Base-by-base conservation (phyloP, 164 flowering plant species). In the Hamamelis virginiana region DNA sequence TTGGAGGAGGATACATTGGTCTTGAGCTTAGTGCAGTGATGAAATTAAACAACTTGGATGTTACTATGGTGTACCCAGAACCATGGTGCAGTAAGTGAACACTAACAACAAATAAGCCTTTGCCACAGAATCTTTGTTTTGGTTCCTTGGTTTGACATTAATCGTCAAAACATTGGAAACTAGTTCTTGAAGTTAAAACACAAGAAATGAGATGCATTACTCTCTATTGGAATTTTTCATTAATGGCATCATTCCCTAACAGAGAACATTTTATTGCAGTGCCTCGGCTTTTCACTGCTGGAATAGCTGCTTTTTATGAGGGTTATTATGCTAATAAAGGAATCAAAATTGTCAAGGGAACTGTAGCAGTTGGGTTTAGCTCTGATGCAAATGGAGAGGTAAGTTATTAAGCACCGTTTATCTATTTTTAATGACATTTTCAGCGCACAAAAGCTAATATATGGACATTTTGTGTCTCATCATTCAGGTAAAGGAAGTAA, bases 1-100 rank as follows among this genome's bases (percentile, higher is more conserved):
- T 93, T 78, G 98, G 99, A 50, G 98, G 98, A 75, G 98, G 98
- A 47, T 96, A 96, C 77, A 96, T 96, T 66, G 98, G 99, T 75
- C 97, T 96, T 76, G 99, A 96, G 85, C 87, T 91, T 62, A 74
- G 92, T 81, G 98, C 98, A 61, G 98, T 80, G 43, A 41, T 93
- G 82, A 83, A 67, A 75, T 69, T 91, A 46, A 93, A 96, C 78
- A 83, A 96, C 66, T 18, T 83, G 23, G 92, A 93, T 75, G 98
- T 96, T 73, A 85, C 73, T 45, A 96, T 96, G 95, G 97, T 93
- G 64, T 96, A 86, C 74, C 99, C 98, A 13, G 99, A 91, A 72
- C 98, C 99, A 16, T 93, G 97, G 98, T 96, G 98, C 89, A 93
- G 99, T 96, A 90, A 91, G 99, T 91, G 59, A 23, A 68, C 22